These are phyloP conservation scores for Blastocladiella emersonii DNA, from an alignment of 371 early-diverging fungal genomes.

Conservation along the genomic window DNA sequence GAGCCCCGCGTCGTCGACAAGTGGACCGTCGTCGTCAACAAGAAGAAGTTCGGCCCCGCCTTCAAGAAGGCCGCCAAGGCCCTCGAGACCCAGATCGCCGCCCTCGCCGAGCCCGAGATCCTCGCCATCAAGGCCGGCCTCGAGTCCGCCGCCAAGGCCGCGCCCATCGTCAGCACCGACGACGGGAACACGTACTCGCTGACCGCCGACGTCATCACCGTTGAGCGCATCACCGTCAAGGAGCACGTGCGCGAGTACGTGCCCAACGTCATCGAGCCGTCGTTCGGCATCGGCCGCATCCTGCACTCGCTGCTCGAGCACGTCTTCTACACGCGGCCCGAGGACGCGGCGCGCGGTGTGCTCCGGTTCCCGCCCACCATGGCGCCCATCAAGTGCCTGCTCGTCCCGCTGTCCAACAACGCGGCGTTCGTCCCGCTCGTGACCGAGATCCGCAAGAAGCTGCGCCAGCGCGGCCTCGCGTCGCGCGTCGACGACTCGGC, in stretches of 20 bases:
- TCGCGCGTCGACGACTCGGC: slow-evolving; percentile 80
- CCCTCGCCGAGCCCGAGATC: slow-evolving; percentile 45
- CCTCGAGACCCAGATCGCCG: slow-evolving; percentile 60
- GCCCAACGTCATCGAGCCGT: slow-evolving; percentile 99
- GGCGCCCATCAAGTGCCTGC: slow-evolving; percentile 88
- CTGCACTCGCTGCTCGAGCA: slow-evolving; percentile 96
- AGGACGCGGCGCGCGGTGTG: slow-evolving; percentile 76
- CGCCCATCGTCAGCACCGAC: slow-evolving; percentile 28
- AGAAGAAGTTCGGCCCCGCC: slow-evolving; percentile 82
- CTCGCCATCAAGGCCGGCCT: slow-evolving; percentile 41
- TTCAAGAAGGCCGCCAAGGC: slow-evolving; percentile 84
- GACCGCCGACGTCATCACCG: slow-evolving; percentile 51
- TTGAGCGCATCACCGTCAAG: slow-evolving; percentile 57
- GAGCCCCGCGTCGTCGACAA: slow-evolving; percentile 67
- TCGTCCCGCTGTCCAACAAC: slow-evolving; percentile 77
- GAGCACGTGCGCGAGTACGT: slow-evolving; percentile 88
- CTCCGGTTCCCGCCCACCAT: slow-evolving; percentile 82
- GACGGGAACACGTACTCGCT: slow-evolving; percentile 61
- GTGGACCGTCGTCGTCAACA: slow-evolving; percentile 76
- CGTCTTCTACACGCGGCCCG: slow-evolving; percentile 81
- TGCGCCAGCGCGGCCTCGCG: slow-evolving; percentile 50
- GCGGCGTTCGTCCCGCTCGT: slow-evolving; percentile 60
- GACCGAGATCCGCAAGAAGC: slow-evolving; percentile 33
- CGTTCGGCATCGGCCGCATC: slow-evolving; percentile 99
- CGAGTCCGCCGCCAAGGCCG: slow-evolving; percentile 26